phyloP scores from a whole-genome alignment of 2,329 filamentous ascomycete species.

The Capronia coronata region DNA sequence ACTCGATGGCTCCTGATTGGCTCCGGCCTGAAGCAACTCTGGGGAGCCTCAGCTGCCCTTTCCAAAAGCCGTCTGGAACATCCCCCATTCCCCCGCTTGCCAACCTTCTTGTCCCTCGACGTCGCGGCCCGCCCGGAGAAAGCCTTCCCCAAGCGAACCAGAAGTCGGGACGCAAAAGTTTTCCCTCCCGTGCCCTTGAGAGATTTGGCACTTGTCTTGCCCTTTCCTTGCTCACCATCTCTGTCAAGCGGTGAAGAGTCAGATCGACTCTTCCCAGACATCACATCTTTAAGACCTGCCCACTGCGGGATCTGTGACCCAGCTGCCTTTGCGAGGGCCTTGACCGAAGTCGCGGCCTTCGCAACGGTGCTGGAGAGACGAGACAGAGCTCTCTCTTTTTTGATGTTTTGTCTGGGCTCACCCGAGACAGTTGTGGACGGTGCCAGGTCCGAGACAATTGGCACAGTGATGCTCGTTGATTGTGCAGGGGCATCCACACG shows the following conservation, averaged over 20 bases:
- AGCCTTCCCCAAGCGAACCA: constrained; percentile 14
- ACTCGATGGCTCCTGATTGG: constrained; percentile 16
- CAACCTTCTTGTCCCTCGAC: constrained; percentile 8
- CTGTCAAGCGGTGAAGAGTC: constrained; percentile 8
- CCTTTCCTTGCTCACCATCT: constrained; percentile 8
- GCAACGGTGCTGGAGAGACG: constrained; percentile 8
- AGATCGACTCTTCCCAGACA: constrained; percentile 8
- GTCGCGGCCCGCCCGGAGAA: not conserved
- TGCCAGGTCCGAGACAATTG: constrained; percentile 11
- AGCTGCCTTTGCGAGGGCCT: constrained; percentile 6
- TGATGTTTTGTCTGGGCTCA: constrained; percentile 6
- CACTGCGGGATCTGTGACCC: constrained; percentile 14
- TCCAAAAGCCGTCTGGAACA: not conserved
- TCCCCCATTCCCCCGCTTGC: constrained; percentile 2
- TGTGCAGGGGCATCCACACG: constrained; percentile 14
- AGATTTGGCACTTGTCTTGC: constrained; percentile 11
- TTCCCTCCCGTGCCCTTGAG: constrained; percentile 1
- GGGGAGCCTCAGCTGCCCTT: constrained; percentile 4
- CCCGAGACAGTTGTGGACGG: constrained; percentile 6
- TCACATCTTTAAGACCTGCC: constrained; percentile 8
- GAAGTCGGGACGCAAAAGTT: constrained; percentile 11
- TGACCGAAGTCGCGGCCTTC: constrained; percentile 10
- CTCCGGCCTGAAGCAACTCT: constrained; percentile 12
- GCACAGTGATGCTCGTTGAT: constrained; percentile 12
- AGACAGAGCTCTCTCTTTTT: constrained; percentile 3